A percentile compares a stretch with the other conserved stretches of the same genome.
phyloP scores from a whole-genome alignment of 78 protist genomes.

The Dictyostelium firmibasis region DNA sequence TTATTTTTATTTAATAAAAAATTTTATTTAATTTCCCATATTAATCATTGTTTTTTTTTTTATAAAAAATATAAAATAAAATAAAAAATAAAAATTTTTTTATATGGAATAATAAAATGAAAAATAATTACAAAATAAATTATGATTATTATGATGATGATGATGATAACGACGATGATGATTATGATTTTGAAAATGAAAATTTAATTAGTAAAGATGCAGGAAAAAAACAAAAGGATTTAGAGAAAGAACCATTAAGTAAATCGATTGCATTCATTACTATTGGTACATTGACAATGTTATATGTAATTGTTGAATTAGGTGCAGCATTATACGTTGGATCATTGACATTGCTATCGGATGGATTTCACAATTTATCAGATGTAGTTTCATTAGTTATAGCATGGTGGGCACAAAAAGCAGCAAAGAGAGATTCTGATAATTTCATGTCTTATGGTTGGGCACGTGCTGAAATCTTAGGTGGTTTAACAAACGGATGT shows the following conservation, averaged over 20 bases:
- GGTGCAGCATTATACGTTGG: constrained; percentile 57
- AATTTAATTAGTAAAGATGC: not conserved
- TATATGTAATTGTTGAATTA: constrained; percentile 61
- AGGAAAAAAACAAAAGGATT: not conserved
- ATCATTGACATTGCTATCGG: constrained; percentile 88
- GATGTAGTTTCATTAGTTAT: constrained; percentile 88
- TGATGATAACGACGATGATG: not conserved
- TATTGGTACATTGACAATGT: constrained; percentile 58
- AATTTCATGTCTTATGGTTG: constrained; percentile 87
- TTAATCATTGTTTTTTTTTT: not conserved
- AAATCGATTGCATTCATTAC: constrained; percentile 59
- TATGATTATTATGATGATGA: not conserved
- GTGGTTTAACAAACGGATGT: constrained; percentile 93
- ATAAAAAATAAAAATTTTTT: not conserved
- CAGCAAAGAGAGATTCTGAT: constrained; percentile 54
- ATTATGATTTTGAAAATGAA: not conserved
- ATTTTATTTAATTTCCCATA: not conserved
- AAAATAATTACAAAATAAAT: not conserved
- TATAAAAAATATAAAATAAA: not conserved
- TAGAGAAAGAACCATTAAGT: not conserved
- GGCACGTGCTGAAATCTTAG: constrained; percentile 91
- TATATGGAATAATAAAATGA: not conserved
- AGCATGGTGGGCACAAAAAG: constrained; percentile 87
- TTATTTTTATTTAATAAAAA: too few species aligned
- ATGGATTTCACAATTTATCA: constrained; percentile 92